A percentile compares a stretch with the other conserved stretches of the same genome.
Conservation (phyloP, 441 rosid genomes). For the Melastoma candidum region DNA sequence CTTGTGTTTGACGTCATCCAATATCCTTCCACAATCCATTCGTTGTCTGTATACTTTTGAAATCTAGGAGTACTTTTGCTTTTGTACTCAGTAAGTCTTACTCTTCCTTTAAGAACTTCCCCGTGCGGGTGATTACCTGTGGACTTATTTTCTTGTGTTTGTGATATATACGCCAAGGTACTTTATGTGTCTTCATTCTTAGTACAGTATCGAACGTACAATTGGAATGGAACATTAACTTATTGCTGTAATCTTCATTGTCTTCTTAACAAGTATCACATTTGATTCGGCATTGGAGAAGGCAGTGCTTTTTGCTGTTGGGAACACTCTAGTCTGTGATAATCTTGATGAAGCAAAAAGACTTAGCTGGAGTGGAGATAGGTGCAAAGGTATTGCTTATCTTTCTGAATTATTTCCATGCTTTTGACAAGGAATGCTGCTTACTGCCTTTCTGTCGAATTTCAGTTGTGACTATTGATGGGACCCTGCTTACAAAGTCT, state of each 20-base stretch:
- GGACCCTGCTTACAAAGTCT: conserved; percentile 83
- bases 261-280: conserved; percentile 64
- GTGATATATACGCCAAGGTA: too few relatives aligned
- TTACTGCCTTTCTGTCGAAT: conserved; percentile 6
- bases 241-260: neutral
- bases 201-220: too few relatives aligned
- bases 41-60: neutral
- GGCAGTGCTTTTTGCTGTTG: conserved; percentile 95
- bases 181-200: too few relatives aligned
- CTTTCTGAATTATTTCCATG: too few relatives aligned
- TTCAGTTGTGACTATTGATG: conserved; percentile 96
- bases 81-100: too few relatives aligned
- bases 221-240: too few relatives aligned
- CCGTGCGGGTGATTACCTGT: too few relatives aligned
- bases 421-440: too few relatives aligned
- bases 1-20: conserved; percentile 86
- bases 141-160: too few relatives aligned
- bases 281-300: conserved; percentile 89
- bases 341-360: conserved; percentile 93
- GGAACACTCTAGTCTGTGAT: conserved; percentile 94
- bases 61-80: neutral
- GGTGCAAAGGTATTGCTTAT: conserved; percentile 59
- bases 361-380: conserved; percentile 96
- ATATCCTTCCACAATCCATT: conserved; percentile 58
- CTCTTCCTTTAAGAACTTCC: too few relatives aligned